These are phyloP conservation scores for Sutorius eximius DNA, from an alignment of 1,284 basidiomycete genomes.

Conservation along the genomic window DNA sequence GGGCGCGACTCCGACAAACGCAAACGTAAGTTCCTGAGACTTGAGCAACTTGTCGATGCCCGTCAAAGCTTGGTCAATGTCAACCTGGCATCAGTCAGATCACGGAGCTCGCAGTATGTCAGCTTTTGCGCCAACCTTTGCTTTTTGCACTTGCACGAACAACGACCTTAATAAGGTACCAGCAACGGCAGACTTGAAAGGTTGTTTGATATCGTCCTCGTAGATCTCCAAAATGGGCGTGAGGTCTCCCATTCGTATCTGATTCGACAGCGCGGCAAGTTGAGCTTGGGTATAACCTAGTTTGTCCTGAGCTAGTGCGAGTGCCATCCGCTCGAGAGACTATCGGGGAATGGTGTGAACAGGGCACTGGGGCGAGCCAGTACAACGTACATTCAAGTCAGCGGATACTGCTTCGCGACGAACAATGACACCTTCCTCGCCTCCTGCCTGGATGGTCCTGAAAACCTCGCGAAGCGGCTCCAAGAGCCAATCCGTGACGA, in stretches of 20 bases:
- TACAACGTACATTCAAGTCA: conserved; percentile 67
- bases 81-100: conserved; percentile 55
- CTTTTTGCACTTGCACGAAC: conserved; percentile 95
- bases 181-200: conserved; percentile 76
- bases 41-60: conserved; percentile 92
- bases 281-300: conserved; percentile 62
- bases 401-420: conserved; percentile 76
- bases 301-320: conserved; percentile 82
- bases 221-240: conserved; percentile 88
- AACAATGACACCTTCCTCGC: conserved; percentile 72
- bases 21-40: conserved; percentile 96
- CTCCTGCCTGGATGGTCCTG: conserved; percentile 80
- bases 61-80: conserved; percentile 84
- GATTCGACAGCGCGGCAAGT: conserved; percentile 62
- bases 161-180: conserved; percentile 86
- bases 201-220: conserved; percentile 88
- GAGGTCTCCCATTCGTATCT: conserved; percentile 81
- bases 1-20: conserved; percentile 95
- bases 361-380: not conserved
- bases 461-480: conserved; percentile 84
- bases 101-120: not conserved
- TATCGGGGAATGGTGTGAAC: conserved; percentile 35
- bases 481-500: conserved; percentile 84
- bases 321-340: conserved; percentile 92
- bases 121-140: conserved; percentile 65